Conservation (phyloP, 2,329 filamentous ascomycete species). For the Lachnellula arida region DNA sequence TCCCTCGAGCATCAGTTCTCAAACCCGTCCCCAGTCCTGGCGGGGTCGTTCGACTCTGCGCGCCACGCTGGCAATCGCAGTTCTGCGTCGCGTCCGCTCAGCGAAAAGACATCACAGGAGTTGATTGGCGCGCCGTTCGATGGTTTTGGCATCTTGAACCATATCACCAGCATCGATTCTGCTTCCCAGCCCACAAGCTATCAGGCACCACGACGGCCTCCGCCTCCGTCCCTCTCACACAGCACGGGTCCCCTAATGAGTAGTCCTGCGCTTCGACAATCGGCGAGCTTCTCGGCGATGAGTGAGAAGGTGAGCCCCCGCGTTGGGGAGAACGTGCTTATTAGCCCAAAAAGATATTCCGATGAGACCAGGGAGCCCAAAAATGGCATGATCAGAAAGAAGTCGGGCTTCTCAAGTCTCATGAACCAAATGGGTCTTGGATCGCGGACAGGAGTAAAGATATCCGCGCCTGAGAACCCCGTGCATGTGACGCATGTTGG, state of each 20-base stretch:
- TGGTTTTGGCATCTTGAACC: constrained; percentile 56
- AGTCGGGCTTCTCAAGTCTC: constrained; percentile 83
- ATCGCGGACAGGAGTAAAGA: constrained; percentile 84
- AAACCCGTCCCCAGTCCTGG: constrained; percentile 27
- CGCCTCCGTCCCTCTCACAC: constrained; percentile 43
- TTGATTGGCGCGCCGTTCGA: constrained; percentile 63
- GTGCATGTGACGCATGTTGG: constrained; percentile 98
- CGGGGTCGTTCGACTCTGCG: constrained; percentile 22
- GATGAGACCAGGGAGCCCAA: constrained; percentile 68
- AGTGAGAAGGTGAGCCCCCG: constrained; percentile 42
- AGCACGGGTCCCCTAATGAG: constrained; percentile 49
- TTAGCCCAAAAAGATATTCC: constrained; percentile 67
- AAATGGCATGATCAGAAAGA: constrained; percentile 65
- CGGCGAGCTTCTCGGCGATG: constrained; percentile 59
- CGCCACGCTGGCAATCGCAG: constrained; percentile 28
- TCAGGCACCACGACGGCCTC: constrained; percentile 36
- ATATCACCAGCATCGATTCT: constrained; percentile 40
- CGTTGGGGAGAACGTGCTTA: constrained; percentile 41
- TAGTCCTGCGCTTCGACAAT: constrained; percentile 57
- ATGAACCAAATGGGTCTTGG: constrained; percentile 76
- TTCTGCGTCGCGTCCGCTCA: constrained; percentile 38
- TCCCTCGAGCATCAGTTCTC: constrained; percentile 31
- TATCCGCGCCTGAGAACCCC: constrained; percentile 96
- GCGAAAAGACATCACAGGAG: constrained; percentile 49
- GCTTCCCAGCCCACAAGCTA: constrained; percentile 33